Evolutionary conservation across 2,329 filamentous ascomycete genomes (phyloP).

Genomic region (Thelonectria olida): DNA sequence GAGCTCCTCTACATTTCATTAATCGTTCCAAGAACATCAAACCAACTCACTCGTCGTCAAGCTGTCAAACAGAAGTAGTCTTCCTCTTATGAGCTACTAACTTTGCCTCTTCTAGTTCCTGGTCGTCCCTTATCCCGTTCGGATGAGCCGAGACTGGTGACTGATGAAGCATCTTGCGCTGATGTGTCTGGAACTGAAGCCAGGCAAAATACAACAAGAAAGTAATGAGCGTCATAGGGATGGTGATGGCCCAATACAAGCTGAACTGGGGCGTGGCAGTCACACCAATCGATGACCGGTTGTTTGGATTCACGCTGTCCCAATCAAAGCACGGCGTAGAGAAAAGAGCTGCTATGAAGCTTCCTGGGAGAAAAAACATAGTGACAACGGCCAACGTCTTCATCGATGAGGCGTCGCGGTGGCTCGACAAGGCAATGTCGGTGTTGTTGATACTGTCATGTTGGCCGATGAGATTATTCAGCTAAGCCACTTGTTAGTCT

Average conservation of each 20-base stretch:
- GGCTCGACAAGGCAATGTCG: slow-evolving; percentile 47
- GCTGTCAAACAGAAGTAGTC: background rate
- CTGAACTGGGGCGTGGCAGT: slow-evolving; percentile 46
- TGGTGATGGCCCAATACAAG: slow-evolving; percentile 52
- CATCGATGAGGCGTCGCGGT: slow-evolving; percentile 54
- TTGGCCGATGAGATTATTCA: slow-evolving; percentile 51
- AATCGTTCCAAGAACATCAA: background rate
- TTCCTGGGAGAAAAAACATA: slow-evolving; percentile 55
- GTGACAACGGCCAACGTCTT: slow-evolving; percentile 54
- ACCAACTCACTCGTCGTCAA: background rate
- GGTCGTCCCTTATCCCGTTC: background rate
- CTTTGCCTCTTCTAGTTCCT: slow-evolving; percentile 4
- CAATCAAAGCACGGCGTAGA: slow-evolving; percentile 48
- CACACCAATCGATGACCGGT: slow-evolving; percentile 40
- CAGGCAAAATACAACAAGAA: slow-evolving; percentile 48
- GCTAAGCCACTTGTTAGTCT: slow-evolving; percentile 33
- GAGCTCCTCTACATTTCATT: background rate
- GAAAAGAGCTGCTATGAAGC: slow-evolving; percentile 54
- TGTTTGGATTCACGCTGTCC: slow-evolving; percentile 36
- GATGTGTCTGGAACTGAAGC: slow-evolving; percentile 44
- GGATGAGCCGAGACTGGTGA: background rate
- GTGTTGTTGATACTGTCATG: slow-evolving; percentile 48
- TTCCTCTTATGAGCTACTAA: slow-evolving; percentile 1
- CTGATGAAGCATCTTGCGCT: slow-evolving; percentile 21
- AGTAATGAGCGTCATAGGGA: slow-evolving; percentile 48